These are phyloP conservation scores for Penicillium rolfsii DNA, from an alignment of 2,329 filamentous ascomycete species.

Conservation along the genomic window DNA sequence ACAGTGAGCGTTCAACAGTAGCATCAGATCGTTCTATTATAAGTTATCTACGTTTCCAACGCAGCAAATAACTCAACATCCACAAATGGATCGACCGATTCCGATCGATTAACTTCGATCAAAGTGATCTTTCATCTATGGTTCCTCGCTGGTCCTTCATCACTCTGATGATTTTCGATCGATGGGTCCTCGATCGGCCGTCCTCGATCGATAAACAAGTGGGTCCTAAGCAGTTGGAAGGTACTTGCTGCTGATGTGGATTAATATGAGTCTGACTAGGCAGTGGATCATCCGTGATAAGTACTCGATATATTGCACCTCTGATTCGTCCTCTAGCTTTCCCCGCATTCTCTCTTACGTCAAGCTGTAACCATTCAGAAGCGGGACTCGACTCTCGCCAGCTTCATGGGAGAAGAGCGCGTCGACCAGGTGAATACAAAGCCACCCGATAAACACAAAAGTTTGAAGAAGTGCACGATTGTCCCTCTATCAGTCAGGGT, in stretches of 20 bases:
- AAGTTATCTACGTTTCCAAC: not conserved
- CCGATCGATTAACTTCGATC: not conserved
- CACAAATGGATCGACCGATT: not conserved
- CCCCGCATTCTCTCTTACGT: constrained; percentile 30
- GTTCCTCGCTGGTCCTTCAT: not conserved
- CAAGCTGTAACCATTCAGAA: constrained; percentile 16
- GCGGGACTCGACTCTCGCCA: not conserved
- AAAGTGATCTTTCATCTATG: not conserved
- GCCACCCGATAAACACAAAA: not conserved
- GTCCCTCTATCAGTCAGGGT: not conserved
- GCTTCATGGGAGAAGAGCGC: not conserved
- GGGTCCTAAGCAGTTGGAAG: not conserved
- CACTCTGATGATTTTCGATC: not conserved
- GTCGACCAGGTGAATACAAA: not conserved
- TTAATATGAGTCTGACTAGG: not conserved
- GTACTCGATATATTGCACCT: not conserved
- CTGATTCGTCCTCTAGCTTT: constrained; percentile 24
- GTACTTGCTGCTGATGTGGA: not conserved
- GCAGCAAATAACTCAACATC: not conserved
- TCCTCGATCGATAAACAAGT: not conserved
- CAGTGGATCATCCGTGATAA: not conserved
- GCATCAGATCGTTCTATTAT: not conserved
- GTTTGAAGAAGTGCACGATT: not conserved
- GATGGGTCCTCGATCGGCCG: not conserved
- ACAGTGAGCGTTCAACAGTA: not conserved